Evolutionary conservation across 306 rosid genomes (phyloP), one percentile per base, ranked within the genome.

Genomic region (Quercus rubra): DNA sequence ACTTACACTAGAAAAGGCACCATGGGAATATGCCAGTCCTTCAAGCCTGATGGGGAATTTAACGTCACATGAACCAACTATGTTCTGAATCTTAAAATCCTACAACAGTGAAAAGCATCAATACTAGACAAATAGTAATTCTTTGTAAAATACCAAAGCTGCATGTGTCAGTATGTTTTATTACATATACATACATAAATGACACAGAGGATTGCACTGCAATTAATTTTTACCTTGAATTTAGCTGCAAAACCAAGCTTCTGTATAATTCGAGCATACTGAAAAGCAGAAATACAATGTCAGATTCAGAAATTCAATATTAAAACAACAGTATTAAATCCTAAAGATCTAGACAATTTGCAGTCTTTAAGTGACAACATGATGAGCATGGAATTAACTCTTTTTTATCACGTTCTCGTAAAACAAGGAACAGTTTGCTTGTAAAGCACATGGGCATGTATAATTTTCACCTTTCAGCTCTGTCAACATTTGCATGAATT

Each of bases 261-360:
- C 74, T 93, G 98, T 80, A 95, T 93, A 55, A 95, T 89, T 41
- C 96, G 91, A 61, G 98, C 99, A 85, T 91, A 90, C 99, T 95
- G 90, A 76, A 81, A 28, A 84, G 81, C 43, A 51, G 13, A 79
- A 79, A 77, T 5, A 58, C 13, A 58, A 67, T 13, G 30, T 83
- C 19, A 85, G 79, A 30, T 80, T 73, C 62, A 61, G 72, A 73
- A 75, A 13, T 80, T 46, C 19, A 31, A 55, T 51, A 63, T 25
- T 5, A 52, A 51, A 72, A 49, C 15, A 63, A 59, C 5, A 19
- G 43, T 23, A 56, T 57, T 75, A 52, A 69, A 41, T 31, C n/a
- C 21, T 63, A 2, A 33, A n/a, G n/a, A n/a, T n/a, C n/a, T n/a
- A n/a, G 7, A 33, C 35, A 31, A 58, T 63, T 63, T 61, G 15